Evolutionary conservation across 306 rosid genomes (phyloP), one percentile per base, ranked within the genome.

Genomic region (Quillaja saponaria): DNA sequence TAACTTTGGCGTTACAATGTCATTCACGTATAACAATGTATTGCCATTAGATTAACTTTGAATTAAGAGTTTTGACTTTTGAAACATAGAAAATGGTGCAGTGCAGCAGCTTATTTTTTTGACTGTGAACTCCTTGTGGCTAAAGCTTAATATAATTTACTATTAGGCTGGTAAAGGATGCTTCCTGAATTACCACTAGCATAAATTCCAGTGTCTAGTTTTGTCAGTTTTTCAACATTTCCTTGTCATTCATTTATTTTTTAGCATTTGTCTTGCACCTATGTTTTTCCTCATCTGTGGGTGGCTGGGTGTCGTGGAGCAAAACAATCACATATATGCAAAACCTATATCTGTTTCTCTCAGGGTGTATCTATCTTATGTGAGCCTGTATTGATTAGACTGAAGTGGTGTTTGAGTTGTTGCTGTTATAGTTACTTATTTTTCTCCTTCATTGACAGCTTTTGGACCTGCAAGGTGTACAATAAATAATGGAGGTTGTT

Each of bases 401-500:
- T 51, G 39, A 37, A 35, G 35, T 17, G n/a, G n/a, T n/a, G n/a
- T 59, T 37, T 44, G 60, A 55, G 40, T 25, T 52, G 54, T 66
- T 74, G 61, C 70, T 62, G 49, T 57, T 45, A 42, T 55, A n/a
- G 18, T 41, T 17, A 66, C 52, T n/a, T n/a, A n/a, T 40, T 48
- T 55, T 55, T 44, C 34, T 48, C 58, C 48, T 68, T 58, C 21
- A 57, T 66, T 69, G 33, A 77, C 91, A 92, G 99, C 94, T 69
- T 88, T 70, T 78, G 99, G 99, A 37, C 87, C 94, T 34, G 94
- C 99, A 60, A 88, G 99, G 74, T 92, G 99, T 49, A 39, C 94
- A 17, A 48, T 86, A 54, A 77, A 81, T 75, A 81, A 88, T 37
- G 99, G 99, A 58, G 96, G 96, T 14, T 92, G 99, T 73, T 92